Evolutionary conservation across 768 basidiomycete species (phyloP).

Genomic region (Cystoderma amianthinum): DNA sequence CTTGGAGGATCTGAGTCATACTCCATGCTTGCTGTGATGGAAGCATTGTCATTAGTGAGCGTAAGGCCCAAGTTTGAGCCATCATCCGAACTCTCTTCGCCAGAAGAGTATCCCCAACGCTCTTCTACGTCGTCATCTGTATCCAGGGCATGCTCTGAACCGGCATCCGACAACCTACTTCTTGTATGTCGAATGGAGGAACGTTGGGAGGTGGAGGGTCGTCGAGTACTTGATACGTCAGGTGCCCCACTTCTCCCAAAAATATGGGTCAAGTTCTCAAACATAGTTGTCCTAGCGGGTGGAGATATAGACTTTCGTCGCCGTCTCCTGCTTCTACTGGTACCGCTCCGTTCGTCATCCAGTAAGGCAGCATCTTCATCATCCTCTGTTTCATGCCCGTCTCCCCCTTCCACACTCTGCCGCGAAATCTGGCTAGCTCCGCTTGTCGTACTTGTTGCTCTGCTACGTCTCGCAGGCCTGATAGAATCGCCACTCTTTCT

Average conservation of each 20-base stretch:
- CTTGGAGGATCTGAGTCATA: conserved; percentile 71
- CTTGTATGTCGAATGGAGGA: conserved; percentile 43
- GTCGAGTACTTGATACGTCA: conserved; percentile 32
- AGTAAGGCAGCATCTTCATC: conserved; percentile 21
- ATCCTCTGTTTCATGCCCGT: conserved; percentile 19
- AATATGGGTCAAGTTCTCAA: conserved; percentile 62
- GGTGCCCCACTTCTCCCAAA: conserved; percentile 46
- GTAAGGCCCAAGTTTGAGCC: conserved; percentile 25
- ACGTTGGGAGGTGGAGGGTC: conserved; percentile 53
- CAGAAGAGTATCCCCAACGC: conserved; percentile 92
- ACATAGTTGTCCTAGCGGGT: conserved; percentile 34
- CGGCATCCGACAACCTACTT: conserved; percentile 26
- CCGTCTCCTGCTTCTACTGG: conserved; percentile 18
- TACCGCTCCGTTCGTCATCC: conserved; percentile 15
- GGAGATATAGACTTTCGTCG: conserved; percentile 27
- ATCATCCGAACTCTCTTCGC: conserved; percentile 58
- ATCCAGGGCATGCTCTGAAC: conserved; percentile 52
- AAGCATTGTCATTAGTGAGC: conserved; percentile 31
- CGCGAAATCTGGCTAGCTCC: conserved; percentile 35
- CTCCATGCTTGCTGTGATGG: conserved; percentile 53
- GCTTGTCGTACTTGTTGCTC: conserved; percentile 39
- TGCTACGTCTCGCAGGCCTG: conserved; percentile 18
- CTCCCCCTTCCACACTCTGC: conserved; percentile 27
- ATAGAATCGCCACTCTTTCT: conserved; percentile 45
- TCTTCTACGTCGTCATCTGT: conserved; percentile 58